These are phyloP conservation scores for Fistulifera pelliculosa DNA, from an alignment of 108 stramenopile species.

Conservation along the genomic window DNA sequence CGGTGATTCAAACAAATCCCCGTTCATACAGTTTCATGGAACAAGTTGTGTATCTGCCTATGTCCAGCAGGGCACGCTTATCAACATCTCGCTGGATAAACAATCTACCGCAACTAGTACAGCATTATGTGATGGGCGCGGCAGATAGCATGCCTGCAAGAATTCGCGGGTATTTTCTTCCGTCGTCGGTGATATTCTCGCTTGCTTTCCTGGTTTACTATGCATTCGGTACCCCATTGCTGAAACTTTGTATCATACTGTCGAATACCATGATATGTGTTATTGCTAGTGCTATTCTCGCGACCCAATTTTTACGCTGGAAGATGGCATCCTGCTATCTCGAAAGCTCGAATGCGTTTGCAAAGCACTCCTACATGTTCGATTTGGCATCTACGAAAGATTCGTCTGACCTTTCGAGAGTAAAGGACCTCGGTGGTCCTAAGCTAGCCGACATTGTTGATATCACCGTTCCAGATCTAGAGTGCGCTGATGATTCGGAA, in stretches of 20 bases:
- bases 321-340: constrained; percentile 39
- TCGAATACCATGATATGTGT: neutral
- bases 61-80: constrained; percentile 18
- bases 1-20: constrained; percentile 3
- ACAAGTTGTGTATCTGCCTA: constrained; percentile 62
- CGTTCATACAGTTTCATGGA: constrained; percentile 33
- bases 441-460: no score
- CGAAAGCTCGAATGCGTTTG: constrained; percentile 36
- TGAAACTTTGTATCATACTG: no score
- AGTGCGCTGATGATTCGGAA: neutral
- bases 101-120: constrained; percentile 19
- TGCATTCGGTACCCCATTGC: no score
- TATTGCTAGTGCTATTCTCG: constrained; percentile 6
- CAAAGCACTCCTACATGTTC: constrained; percentile 21
- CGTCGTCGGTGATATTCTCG: no score
- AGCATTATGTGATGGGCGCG: neutral
- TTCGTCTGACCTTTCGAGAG: neutral
- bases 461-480: neutral
- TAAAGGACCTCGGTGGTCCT: no score
- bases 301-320: constrained; percentile 14
- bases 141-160: no score
- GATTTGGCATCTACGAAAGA: neutral
- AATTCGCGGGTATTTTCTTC: no score
- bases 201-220: no score
- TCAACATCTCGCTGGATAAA: constrained; percentile 20